These are phyloP conservation scores for Amanita jacksonii DNA, from an alignment of 768 basidiomycete species.

Conservation along the genomic window DNA sequence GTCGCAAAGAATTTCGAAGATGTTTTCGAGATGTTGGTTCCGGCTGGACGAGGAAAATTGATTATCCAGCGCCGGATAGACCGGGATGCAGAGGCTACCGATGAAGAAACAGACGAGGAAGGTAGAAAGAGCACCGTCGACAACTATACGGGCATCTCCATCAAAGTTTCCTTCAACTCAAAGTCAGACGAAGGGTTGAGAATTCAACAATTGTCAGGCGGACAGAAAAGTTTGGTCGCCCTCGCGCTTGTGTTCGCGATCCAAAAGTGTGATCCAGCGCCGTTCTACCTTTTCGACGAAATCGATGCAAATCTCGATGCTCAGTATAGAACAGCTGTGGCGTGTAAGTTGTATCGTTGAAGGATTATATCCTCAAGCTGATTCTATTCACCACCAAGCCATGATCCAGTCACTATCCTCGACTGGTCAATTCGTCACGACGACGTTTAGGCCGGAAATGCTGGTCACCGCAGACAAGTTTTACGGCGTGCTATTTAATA, in stretches of 20 bases:
- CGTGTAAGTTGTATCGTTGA: conserved; percentile 42
- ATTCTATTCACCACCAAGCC: conserved; percentile 28
- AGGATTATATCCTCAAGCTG: background rate
- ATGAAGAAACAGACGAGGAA: conserved; percentile 44
- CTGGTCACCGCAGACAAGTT: conserved; percentile 92
- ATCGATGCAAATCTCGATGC: conserved; percentile 98
- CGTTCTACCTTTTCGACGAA: conserved; percentile 99
- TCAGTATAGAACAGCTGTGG: conserved; percentile 95
- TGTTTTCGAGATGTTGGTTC: conserved; percentile 93
- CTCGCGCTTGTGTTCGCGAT: conserved; percentile 96
- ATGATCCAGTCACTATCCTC: conserved; percentile 91
- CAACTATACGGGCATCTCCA: conserved; percentile 94
- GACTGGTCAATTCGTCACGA: conserved; percentile 94
- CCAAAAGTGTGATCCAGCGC: conserved; percentile 98
- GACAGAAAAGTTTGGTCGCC: conserved; percentile 95
- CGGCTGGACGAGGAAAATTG: conserved; percentile 81
- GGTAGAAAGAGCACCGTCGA: conserved; percentile 63
- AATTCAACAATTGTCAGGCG: conserved; percentile 95
- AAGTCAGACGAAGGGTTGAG: conserved; percentile 94
- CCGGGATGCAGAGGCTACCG: conserved; percentile 73
- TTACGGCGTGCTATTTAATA: conserved; percentile 94
- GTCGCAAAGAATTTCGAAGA: conserved; percentile 96
- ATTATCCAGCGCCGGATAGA: conserved; percentile 91
- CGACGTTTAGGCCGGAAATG: conserved; percentile 98
- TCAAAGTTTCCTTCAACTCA: conserved; percentile 98